Evolutionary conservation across 495 filamentous ascomycete genomes (phyloP), one percentile per base, ranked within the genome.

Genomic region (Tuber melanosporum): DNA sequence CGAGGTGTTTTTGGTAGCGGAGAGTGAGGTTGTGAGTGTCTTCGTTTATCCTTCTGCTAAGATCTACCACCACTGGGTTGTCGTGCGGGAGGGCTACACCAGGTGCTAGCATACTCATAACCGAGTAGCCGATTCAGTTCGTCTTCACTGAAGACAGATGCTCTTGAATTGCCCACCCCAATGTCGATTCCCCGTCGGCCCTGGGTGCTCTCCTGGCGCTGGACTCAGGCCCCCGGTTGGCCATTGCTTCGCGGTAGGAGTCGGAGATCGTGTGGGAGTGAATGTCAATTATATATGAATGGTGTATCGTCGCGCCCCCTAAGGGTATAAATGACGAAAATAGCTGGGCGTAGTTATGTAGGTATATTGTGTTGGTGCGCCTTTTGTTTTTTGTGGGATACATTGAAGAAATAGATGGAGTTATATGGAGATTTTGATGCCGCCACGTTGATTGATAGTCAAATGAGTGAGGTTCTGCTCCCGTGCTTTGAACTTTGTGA

Each of bases 211-310:
- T 44, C 32, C 43, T 73, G 43, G 75, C 75, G 14, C 70, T 73
- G 44, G 75, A 69, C 72, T 78, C 76, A 49, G 49, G 42, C 45
- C 76, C 71, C 14, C 52, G 39, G 22, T 69, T 44, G 5, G 73
- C 75, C 43, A 75, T 70, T 32, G 76, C 73, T 73, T 75, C 70
- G 12, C 73, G 73, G 32, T 78, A 78, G 46, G 73, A 78, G 43
- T 72, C 70, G 3, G 76, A 73, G 43, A 78, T 70, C 19, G 75
- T 49, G 20, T 78, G 76, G 22, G 70, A 72, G 36, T 75, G 73
- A 39, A 78, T 74, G 49, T 78, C 76, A 46, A 78, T 45, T 22
- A 70, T 73, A 36, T 70, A 75, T 22, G 70, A 66, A 7, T 73
- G 49, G n/a, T 73, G 43, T 57, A 57, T 57, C n/a, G 8, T 22